Evolutionary conservation across 192 early-diverging fungal genomes (phyloP).

Genomic region (Coemansia sp.): DNA sequence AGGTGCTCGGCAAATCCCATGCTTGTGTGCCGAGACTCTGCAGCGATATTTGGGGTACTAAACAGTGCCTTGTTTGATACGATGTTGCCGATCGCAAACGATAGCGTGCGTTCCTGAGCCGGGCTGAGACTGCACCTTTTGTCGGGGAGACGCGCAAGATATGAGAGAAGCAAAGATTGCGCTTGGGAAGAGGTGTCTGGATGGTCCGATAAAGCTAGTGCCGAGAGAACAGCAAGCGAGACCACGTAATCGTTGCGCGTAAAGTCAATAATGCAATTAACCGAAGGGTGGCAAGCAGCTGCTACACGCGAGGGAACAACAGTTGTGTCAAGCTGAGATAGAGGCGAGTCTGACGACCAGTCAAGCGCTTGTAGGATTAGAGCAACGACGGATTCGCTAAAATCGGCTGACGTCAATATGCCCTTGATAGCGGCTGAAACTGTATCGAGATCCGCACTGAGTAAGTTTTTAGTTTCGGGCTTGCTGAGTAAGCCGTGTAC

Average conservation of each 20-base stretch:
- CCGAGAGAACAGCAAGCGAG: conserved; percentile 25
- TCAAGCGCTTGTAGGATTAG: conserved; percentile 33
- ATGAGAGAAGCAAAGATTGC: conserved; percentile 20
- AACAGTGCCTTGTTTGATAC: conserved; percentile 5
- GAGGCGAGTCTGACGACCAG: not conserved
- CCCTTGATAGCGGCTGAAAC: conserved; percentile 36
- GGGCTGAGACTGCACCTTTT: conserved; percentile 18
- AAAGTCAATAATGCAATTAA: conserved; percentile 17
- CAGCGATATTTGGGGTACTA: not conserved
- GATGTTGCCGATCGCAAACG: conserved; percentile 27
- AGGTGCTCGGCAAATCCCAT: conserved; percentile 51
- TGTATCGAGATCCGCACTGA: conserved; percentile 24
- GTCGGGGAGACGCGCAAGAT: conserved; percentile 23
- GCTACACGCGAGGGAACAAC: not conserved
- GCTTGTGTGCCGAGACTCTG: not conserved
- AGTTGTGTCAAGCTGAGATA: conserved; percentile 8
- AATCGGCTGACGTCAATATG: conserved; percentile 18
- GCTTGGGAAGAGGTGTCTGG: conserved; percentile 18
- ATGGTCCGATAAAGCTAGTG: conserved; percentile 12
- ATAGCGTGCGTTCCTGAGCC: conserved; percentile 11
- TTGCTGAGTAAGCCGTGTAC: conserved; percentile 39
- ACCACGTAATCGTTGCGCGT: conserved; percentile 32
- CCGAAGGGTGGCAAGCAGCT: not conserved
- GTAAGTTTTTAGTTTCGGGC: conserved; percentile 20
- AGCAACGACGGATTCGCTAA: conserved; percentile 9